Conservation (phyloP, 1,284 basidiomycete genomes). For the Austropuccinia psidii region DNA sequence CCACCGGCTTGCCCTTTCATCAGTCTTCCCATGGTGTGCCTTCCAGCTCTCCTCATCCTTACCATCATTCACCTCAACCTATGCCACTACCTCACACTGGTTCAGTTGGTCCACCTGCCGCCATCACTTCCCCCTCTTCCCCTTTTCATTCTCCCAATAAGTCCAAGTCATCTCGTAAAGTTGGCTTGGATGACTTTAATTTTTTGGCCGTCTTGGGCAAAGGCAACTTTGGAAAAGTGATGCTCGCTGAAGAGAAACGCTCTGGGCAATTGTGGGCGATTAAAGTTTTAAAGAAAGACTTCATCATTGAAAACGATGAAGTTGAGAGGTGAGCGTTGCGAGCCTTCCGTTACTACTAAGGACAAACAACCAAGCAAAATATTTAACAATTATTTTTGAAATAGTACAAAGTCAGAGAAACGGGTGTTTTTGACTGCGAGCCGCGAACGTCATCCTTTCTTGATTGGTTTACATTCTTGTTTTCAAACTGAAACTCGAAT, state of each 20-base stretch:
- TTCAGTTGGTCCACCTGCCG: background rate
- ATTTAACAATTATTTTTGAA: too few relatives aligned
- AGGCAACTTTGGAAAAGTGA: slow-evolving; percentile 99
- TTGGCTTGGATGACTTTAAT: slow-evolving; percentile 97
- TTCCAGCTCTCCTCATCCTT: background rate
- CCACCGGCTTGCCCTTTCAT: slow-evolving; percentile 2
- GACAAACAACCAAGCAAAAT: background rate
- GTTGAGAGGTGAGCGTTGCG: slow-evolving; percentile 76
- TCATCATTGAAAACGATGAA: slow-evolving; percentile 99
- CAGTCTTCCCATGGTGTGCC: background rate
- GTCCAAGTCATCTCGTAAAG: slow-evolving; percentile 60
- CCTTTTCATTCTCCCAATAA: slow-evolving; percentile 26
- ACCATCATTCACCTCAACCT: slow-evolving; percentile 9
- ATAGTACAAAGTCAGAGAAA: slow-evolving; percentile 95
- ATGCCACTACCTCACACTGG: slow-evolving; percentile 5
- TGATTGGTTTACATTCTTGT: slow-evolving; percentile 93
- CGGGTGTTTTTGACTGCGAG: slow-evolving; percentile 95
- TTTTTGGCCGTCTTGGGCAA: slow-evolving; percentile 97
- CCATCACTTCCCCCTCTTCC: background rate
- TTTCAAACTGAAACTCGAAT: slow-evolving; percentile 99
- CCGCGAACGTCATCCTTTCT: slow-evolving; percentile 91
- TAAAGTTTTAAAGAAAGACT: slow-evolving; percentile 99
- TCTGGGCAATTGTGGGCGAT: slow-evolving; percentile 87
- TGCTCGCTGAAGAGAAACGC: slow-evolving; percentile 97
- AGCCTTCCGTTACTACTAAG: too few relatives aligned